Conservation (phyloP, 768 basidiomycete genomes). For the Hericium alpestre region DNA sequence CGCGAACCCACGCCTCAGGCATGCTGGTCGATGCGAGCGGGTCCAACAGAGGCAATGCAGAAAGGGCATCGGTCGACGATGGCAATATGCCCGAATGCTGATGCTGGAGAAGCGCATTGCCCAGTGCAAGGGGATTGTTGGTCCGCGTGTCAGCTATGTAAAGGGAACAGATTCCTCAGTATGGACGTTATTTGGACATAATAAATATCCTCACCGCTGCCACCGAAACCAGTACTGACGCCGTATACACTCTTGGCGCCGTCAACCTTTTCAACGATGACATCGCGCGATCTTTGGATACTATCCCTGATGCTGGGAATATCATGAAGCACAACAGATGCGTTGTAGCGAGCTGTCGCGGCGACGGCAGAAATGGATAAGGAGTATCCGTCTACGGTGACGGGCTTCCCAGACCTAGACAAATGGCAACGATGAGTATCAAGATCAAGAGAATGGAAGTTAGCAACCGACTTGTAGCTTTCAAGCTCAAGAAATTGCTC, state of each 20-base stretch:
- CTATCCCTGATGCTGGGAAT: slow-evolving; percentile 37
- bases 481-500: slow-evolving; percentile 53
- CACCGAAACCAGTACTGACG: slow-evolving; percentile 80
- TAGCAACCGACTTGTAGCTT: slow-evolving; percentile 41
- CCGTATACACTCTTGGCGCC: slow-evolving; percentile 69
- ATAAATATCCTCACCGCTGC: slow-evolving; percentile 39
- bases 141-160: slow-evolving; percentile 70
- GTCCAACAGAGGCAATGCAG: slow-evolving; percentile 60
- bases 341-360: slow-evolving; percentile 59
- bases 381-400: slow-evolving; percentile 57
- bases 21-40: slow-evolving; percentile 59
- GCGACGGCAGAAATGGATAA: slow-evolving; percentile 70
- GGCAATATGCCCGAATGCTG: slow-evolving; percentile 70
- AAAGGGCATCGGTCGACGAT: slow-evolving; percentile 37
- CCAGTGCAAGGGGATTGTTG: slow-evolving; percentile 59
- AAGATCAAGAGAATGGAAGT: not conserved
- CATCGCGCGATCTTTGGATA: slow-evolving; percentile 51
- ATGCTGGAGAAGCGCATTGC: slow-evolving; percentile 76
- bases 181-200: slow-evolving; percentile 5
- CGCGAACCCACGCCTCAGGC: slow-evolving; percentile 84
- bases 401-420: slow-evolving; percentile 46
- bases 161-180: slow-evolving; percentile 4
- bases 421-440: slow-evolving; percentile 3
- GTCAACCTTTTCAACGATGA: slow-evolving; percentile 58
- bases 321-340: slow-evolving; percentile 39